Percentiles rank a stretch among this genome's conserved stretches.
Evolutionary conservation across 768 basidiomycete genomes (phyloP).

Genomic region (Krasilnikovozyma curviuscula): DNA sequence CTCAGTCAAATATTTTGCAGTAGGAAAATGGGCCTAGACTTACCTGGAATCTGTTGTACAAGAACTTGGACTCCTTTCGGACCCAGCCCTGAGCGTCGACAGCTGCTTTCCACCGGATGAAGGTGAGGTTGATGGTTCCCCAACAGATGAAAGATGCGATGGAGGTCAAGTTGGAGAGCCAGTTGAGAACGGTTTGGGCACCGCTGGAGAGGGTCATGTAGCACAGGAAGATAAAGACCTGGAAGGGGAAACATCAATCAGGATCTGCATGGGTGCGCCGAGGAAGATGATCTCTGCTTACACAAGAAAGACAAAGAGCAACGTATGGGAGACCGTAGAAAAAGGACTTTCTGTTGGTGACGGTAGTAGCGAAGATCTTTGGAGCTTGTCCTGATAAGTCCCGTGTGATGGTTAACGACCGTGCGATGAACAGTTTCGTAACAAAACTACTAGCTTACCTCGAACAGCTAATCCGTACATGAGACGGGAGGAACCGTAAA

Average conservation of each 20-base stretch:
- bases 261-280: conserved; percentile 13
- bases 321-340: conserved; percentile 37
- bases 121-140: conserved; percentile 1
- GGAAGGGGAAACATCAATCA: conserved; percentile 3
- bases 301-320: conserved; percentile 19
- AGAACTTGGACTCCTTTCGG: conserved; percentile 1
- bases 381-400: too few relatives aligned
- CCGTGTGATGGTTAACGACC: too few relatives aligned
- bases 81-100: conserved; percentile 6
- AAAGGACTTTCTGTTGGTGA: too few relatives aligned
- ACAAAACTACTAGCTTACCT: too few relatives aligned
- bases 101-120: conserved; percentile 4
- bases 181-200: conserved; percentile 51
- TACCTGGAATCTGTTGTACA: too few relatives aligned
- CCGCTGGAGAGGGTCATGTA: too few relatives aligned
- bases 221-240: not conserved
- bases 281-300: conserved; percentile 18
- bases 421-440: too few relatives aligned
- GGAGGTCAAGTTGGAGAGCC: conserved; percentile 28
- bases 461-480: conserved; percentile 29
- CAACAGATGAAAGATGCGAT: conserved; percentile 27
- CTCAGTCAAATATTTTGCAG: too few relatives aligned
- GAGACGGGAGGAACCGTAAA: conserved; percentile 21
- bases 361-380: conserved; percentile 32
- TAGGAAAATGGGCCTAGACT: too few relatives aligned